phyloP scores from a whole-genome alignment of 192 early-diverging fungal species.

The Paraglomus occultum region DNA sequence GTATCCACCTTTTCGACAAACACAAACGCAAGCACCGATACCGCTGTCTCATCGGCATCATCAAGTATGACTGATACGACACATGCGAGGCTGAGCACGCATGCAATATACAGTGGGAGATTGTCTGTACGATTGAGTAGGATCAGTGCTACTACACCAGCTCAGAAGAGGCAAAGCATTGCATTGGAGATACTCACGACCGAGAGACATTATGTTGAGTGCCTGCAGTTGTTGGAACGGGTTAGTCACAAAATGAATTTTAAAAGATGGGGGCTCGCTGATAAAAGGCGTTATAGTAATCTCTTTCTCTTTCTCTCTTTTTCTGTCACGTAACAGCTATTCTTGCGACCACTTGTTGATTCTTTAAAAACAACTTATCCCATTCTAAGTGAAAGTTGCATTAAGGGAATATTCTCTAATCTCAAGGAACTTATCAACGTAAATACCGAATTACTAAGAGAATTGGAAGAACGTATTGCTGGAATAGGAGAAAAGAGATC shows the following conservation, averaged over 20 bases:
- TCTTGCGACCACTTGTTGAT: slow-evolving; percentile 31
- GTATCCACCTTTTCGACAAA: not conserved
- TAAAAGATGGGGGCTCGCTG: not conserved
- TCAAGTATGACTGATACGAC: no score
- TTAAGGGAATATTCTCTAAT: slow-evolving; percentile 67
- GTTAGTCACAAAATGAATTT: not conserved
- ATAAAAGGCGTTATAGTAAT: not conserved
- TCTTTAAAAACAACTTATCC: slow-evolving; percentile 57
- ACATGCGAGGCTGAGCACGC: no score
- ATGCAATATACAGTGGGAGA: not conserved
- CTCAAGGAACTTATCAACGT: slow-evolving; percentile 60
- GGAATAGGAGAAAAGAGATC: slow-evolving; percentile 28
- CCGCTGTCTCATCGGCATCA: not conserved
- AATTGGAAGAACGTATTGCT: slow-evolving; percentile 57
- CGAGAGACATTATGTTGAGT: slow-evolving; percentile 83
- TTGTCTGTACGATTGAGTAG: not conserved
- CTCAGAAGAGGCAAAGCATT: slow-evolving; percentile 58
- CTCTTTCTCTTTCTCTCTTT: slow-evolving; percentile 31
- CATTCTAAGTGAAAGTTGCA: slow-evolving; percentile 57
- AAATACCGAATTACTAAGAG: slow-evolving; percentile 55
- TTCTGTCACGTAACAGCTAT: slow-evolving; percentile 20
- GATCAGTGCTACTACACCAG: slow-evolving; percentile 30
- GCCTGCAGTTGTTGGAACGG: slow-evolving; percentile 65
- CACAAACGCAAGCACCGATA: not conserved
- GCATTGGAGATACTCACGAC: slow-evolving; percentile 79